Evolutionary conservation across 2,329 filamentous ascomycete species (phyloP).

Genomic region (Westerdykella sp.): DNA sequence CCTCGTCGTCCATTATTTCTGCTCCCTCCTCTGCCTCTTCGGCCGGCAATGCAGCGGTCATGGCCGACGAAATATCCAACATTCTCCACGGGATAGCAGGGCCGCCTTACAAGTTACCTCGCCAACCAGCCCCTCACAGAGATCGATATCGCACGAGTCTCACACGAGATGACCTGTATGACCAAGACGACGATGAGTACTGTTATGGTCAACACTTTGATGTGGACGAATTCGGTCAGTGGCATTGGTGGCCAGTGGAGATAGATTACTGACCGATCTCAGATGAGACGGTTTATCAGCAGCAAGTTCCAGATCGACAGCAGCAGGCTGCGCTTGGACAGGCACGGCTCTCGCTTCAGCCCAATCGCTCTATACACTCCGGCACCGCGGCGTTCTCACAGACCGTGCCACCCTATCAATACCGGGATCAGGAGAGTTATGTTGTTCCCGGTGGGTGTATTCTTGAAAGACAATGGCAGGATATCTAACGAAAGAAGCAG

Average conservation of each 20-base stretch:
- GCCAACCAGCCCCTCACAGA: conserved; percentile 9
- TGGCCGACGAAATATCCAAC: conserved; percentile 14
- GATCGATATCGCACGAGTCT: conserved; percentile 20
- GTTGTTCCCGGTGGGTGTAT: background rate
- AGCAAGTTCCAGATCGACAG: conserved; percentile 28
- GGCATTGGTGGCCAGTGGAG: background rate
- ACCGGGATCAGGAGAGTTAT: background rate
- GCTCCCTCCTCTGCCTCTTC: background rate
- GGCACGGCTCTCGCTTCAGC: conserved; percentile 35
- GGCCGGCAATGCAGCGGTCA: conserved; percentile 3
- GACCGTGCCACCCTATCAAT: background rate
- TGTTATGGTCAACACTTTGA: conserved; percentile 8
- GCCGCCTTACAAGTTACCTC: conserved; percentile 9
- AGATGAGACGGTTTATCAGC: conserved; percentile 34
- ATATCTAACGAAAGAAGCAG: background rate
- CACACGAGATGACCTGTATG: conserved; percentile 13
- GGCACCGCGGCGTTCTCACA: background rate
- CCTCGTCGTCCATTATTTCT: no score
- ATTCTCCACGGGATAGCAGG: conserved; percentile 9
- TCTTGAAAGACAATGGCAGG: background rate
- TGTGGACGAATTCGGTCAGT: conserved; percentile 48
- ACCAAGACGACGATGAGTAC: conserved; percentile 21
- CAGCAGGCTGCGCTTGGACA: conserved; percentile 30
- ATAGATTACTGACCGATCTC: background rate
- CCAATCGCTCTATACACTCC: conserved; percentile 3